Evolutionary conservation across 2,329 filamentous ascomycete genomes (phyloP).

Genomic region (Penicillium sp.): DNA sequence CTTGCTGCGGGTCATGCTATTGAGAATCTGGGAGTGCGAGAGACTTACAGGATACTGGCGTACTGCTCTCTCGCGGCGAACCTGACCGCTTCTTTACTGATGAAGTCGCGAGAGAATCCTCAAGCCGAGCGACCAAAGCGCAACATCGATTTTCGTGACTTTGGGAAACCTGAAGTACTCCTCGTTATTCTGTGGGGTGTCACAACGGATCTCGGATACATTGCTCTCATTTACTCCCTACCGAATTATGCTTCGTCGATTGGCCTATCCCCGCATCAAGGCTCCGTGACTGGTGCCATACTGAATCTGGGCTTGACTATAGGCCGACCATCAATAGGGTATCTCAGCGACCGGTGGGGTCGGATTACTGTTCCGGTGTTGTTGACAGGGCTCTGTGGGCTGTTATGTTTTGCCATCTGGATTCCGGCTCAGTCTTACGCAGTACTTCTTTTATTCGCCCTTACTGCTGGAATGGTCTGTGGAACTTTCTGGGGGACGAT

Average conservation of each 20-base stretch:
- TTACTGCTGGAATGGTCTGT: slow-evolving; percentile 49
- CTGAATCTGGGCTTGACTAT: slow-evolving; percentile 63
- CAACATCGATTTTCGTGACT: not conserved
- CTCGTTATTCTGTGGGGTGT: slow-evolving; percentile 45
- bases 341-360: slow-evolving; percentile 61
- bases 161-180: slow-evolving; percentile 4
- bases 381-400: slow-evolving; percentile 23
- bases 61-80: slow-evolving; percentile 26
- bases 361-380: slow-evolving; percentile 60
- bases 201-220: slow-evolving; percentile 60
- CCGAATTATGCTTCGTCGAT: slow-evolving; percentile 62
- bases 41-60: slow-evolving; percentile 36
- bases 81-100: slow-evolving; percentile 25
- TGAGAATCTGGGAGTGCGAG: slow-evolving; percentile 29
- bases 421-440: slow-evolving; percentile 50
- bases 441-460: slow-evolving; percentile 48
- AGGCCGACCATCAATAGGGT: slow-evolving; percentile 60
- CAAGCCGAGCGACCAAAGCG: slow-evolving; percentile 11
- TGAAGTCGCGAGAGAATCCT: slow-evolving; percentile 14
- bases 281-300: slow-evolving; percentile 60
- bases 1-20: slow-evolving; percentile 34
- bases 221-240: slow-evolving; percentile 65
- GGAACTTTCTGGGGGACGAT: slow-evolving; percentile 52
- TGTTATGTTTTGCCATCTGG: slow-evolving; percentile 38
- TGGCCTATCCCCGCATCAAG: slow-evolving; percentile 60